Percentiles rank a stretch among this genome's conserved stretches.
phyloP scores from a whole-genome alignment of 176 grass and related monocot species.

The Rhynchospora breviuscula region DNA sequence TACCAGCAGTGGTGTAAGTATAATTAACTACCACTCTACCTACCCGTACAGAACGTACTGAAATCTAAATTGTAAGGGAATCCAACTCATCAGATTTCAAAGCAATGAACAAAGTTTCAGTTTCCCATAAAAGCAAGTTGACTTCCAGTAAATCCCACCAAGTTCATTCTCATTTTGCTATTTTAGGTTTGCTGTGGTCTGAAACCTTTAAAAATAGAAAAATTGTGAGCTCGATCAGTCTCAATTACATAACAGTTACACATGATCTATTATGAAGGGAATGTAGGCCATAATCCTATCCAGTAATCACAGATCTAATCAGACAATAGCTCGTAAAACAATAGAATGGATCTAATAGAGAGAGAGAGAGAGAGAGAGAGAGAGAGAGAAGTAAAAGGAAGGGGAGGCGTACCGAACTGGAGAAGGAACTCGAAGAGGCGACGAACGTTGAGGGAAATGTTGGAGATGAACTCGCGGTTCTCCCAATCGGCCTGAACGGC shows the following conservation, averaged over 20 bases:
- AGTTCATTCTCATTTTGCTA: not conserved
- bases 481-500: constrained; percentile 96
- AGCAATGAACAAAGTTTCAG: not conserved
- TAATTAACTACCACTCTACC: not conserved
- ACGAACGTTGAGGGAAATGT: constrained; percentile 95
- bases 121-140: not conserved
- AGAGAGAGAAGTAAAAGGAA: not conserved
- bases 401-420: constrained; percentile 46
- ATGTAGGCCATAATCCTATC: not conserved
- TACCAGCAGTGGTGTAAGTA: not conserved
- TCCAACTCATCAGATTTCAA: constrained; percentile 5
- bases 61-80: not conserved
- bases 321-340: no score
- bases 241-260: no score
- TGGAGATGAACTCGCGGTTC: constrained; percentile 98
- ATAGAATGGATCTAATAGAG: not conserved
- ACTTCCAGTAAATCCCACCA: not conserved
- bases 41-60: not conserved
- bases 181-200: not conserved
- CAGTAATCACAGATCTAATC: no score
- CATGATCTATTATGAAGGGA: not conserved
- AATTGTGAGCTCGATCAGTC: not conserved
- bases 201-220: not conserved
- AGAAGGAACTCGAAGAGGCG: constrained; percentile 97
- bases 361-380: not conserved